Evolutionary conservation across 2,329 filamentous ascomycete species (phyloP), one percentile per base, ranked within the genome.

Genomic region (Emergomyces orientalis): DNA sequence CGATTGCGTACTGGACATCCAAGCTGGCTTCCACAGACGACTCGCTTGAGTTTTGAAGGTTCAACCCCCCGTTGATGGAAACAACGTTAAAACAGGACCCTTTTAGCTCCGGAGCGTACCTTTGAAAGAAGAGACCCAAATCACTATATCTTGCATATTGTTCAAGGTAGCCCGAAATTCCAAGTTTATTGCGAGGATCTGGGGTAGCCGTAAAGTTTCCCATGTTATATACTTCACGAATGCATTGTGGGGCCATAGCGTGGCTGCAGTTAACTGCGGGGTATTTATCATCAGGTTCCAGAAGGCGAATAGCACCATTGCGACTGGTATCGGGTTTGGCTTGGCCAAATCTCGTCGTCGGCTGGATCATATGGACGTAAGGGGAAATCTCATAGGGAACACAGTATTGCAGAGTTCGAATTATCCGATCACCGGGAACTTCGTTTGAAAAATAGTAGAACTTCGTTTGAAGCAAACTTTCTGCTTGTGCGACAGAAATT

Each of bases 361-460:
- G 86, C 71, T 88, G 84, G 58, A 88, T 83, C 69, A 87, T 78
- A 62, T 84, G 82, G 63, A 89, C 79, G 67, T 84, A 78, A 49
- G 76, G 69, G 62, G 79, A 77, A 9, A 89, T 72, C 0, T 79
- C 72, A 59, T 76, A 76, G 0, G 86, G 87, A 0, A 89, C 79
- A 0, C 84, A 87, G 73, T 89, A 89, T 56, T 79, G 75, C 19
- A 83, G 73, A 6, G 82, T 81, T 47, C 86, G 80, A 49, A 88
- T 78, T 66, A 78, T 80, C 47, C 75, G 74, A 11, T 72, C 69
- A 9, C 75, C 70, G 25, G 73, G 75, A 14, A 74, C 72, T 14
- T 74, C 68, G 66, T 82, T 79, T 64, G 80, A 77, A 69, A 84
- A 88, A 66, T 80, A 79, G 63, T 77, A 78, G 71, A 88, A 88